Conservation (phyloP, 1,139 yeast genomes). For the Torulaspora pretoriensis region DNA sequence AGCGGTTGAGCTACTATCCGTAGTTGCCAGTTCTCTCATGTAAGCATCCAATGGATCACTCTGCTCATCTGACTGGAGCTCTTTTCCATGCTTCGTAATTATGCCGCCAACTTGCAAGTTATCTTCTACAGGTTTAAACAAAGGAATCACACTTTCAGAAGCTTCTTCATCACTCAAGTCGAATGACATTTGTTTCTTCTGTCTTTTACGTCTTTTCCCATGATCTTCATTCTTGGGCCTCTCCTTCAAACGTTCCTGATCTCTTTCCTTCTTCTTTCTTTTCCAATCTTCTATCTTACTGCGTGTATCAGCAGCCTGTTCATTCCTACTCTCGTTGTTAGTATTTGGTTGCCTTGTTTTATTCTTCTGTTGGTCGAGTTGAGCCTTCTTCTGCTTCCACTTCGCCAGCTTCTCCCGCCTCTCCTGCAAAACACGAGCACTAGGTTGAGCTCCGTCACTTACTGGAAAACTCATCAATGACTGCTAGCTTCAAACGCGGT, state of each 20-base stretch:
- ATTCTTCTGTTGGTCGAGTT: slow-evolving; percentile 25
- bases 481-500: neutral
- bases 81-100: neutral
- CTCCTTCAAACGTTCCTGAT: slow-evolving; percentile 11
- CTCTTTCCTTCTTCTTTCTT: slow-evolving; percentile 39
- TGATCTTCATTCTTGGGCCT: neutral
- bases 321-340: slow-evolving; percentile 16
- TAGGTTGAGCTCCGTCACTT: slow-evolving; percentile 19
- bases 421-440: slow-evolving; percentile 32
- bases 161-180: slow-evolving; percentile 31
- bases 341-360: slow-evolving; percentile 11
- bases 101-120: neutral
- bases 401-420: slow-evolving; percentile 38
- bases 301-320: slow-evolving; percentile 21
- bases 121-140: slow-evolving; percentile 19
- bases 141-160: slow-evolving; percentile 8
- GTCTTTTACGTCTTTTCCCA: slow-evolving; percentile 9
- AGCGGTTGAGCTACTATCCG: neutral
- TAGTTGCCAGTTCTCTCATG: slow-evolving; percentile 21
- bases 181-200: slow-evolving; percentile 19
- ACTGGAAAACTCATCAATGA: slow-evolving; percentile 16
- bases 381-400: slow-evolving; percentile 39
- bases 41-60: slow-evolving; percentile 33
- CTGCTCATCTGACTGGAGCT: neutral
- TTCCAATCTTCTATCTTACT: slow-evolving; percentile 43